Conservation (phyloP, 1,139 yeast genomes). For the Yamadazyma aaseri region DNA sequence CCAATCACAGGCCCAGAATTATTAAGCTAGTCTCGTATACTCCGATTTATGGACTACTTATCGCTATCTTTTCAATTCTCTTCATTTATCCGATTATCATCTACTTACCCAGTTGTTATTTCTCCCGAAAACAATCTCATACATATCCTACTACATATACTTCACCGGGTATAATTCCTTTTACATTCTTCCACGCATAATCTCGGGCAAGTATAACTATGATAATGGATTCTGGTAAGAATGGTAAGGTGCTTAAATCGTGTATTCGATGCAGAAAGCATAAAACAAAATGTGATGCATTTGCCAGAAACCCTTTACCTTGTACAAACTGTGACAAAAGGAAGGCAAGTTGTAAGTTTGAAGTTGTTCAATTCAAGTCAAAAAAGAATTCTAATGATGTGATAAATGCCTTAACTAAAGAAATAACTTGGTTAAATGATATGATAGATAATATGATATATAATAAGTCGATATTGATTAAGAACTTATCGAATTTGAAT, state of each 20-base stretch:
- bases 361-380: constrained; percentile 29
- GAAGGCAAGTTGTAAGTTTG: constrained; percentile 52
- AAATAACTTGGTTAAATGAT: constrained; percentile 26
- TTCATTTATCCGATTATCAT: background rate
- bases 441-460: constrained; percentile 22
- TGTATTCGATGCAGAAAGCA: constrained; percentile 65
- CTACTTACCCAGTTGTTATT: too few relatives aligned
- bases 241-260: constrained; percentile 44
- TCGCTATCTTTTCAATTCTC: background rate
- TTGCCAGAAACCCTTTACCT: constrained; percentile 48
- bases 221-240: constrained; percentile 6
- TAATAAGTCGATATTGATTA: constrained; percentile 12
- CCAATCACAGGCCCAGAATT: constrained; percentile 6
- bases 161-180: too few relatives aligned
- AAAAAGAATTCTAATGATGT: constrained; percentile 29
- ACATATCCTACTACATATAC: too few relatives aligned
- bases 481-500: constrained; percentile 14
- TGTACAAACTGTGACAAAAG: constrained; percentile 58
- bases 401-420: constrained; percentile 31
- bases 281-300: constrained; percentile 64
- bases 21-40: constrained; percentile 3
- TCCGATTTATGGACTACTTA: constrained; percentile 1
- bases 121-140: too few relatives aligned
- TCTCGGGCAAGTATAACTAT: too few relatives aligned
- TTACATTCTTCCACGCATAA: too few relatives aligned